Percentiles rank a stretch among this genome's conserved stretches.
Conservation (phyloP, 2,329 filamentous ascomycete genomes). For the Xylaria sp. region DNA sequence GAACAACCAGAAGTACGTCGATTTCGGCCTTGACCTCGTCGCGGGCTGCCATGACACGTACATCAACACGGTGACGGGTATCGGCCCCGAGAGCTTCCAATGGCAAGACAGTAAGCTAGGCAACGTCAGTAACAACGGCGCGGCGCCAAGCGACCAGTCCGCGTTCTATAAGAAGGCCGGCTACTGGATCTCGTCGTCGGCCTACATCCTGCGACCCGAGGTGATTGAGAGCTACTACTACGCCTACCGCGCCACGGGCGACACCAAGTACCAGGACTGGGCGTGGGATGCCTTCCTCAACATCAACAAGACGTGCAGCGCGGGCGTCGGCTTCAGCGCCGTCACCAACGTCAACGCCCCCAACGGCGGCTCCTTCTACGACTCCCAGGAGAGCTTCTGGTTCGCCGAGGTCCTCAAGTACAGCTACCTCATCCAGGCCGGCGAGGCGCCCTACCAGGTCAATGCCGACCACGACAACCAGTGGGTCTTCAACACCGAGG, state of each 20-base stretch:
- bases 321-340: conserved; percentile 73
- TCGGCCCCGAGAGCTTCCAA: conserved; percentile 78
- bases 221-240: conserved; percentile 89
- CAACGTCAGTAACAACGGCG: conserved; percentile 54
- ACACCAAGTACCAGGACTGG: conserved; percentile 82
- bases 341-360: conserved; percentile 72
- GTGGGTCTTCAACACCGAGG: conserved; percentile 64
- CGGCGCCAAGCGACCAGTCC: conserved; percentile 56
- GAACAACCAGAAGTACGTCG: conserved; percentile 70
- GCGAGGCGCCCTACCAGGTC: conserved; percentile 66
- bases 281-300: conserved; percentile 80
- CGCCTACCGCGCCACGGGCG: conserved; percentile 81
- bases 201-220: conserved; percentile 80
- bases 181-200: conserved; percentile 72
- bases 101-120: conserved; percentile 62
- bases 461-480: conserved; percentile 56
- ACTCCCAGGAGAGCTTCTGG: conserved; percentile 88
- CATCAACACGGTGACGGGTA: conserved; percentile 71
- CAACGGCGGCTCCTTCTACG: conserved; percentile 68
- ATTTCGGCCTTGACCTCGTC: conserved; percentile 78
- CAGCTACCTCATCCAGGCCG: conserved; percentile 74
- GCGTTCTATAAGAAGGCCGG: conserved; percentile 74
- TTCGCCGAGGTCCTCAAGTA: conserved; percentile 92
- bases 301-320: conserved; percentile 71
- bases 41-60: conserved; percentile 81